Percentiles rank a stretch among this genome's conserved stretches.
Evolutionary conservation across 1,284 basidiomycete genomes (phyloP).

Genomic region (Naganishia cerealis): DNA sequence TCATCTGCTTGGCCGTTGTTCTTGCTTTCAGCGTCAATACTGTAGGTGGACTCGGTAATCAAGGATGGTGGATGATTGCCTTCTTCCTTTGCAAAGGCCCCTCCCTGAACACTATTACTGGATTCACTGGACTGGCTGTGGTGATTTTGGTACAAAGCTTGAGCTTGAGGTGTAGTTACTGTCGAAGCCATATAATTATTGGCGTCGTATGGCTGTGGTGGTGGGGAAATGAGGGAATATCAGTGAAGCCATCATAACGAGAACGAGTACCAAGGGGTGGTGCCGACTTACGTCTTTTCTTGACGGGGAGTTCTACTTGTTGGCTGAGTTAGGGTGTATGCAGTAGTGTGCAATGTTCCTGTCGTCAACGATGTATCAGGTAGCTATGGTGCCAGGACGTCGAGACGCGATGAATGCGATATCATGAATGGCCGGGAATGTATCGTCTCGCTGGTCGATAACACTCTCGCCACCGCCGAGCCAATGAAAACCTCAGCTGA

Average conservation of each 20-base stretch:
- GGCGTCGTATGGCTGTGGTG: slow-evolving; percentile 13
- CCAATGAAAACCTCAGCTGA: slow-evolving; percentile 27
- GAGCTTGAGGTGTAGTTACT: slow-evolving; percentile 28
- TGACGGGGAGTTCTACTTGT: not conserved
- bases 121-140: slow-evolving; percentile 11
- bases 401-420: not conserved
- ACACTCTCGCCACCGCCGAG: slow-evolving; percentile 10
- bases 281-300: slow-evolving; percentile 8
- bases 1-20: slow-evolving; percentile 2
- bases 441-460: not conserved
- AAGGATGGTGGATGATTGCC: not conserved
- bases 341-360: not conserved
- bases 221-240: not conserved
- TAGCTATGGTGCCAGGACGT: not conserved
- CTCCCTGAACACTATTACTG: slow-evolving; percentile 3
- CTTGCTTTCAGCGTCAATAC: not conserved
- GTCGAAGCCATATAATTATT: slow-evolving; percentile 31
- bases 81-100: slow-evolving; percentile 4
- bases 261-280: no score
- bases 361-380: not conserved
- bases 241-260: not conserved
- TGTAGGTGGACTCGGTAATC: not conserved
- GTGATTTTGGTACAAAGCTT: slow-evolving; percentile 23
- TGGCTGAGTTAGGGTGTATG: not conserved
- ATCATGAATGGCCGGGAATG: no score